These are phyloP conservation scores for Paramecium pentaurelia DNA, from an alignment of 73 alveolate species.

Conservation along the genomic window DNA sequence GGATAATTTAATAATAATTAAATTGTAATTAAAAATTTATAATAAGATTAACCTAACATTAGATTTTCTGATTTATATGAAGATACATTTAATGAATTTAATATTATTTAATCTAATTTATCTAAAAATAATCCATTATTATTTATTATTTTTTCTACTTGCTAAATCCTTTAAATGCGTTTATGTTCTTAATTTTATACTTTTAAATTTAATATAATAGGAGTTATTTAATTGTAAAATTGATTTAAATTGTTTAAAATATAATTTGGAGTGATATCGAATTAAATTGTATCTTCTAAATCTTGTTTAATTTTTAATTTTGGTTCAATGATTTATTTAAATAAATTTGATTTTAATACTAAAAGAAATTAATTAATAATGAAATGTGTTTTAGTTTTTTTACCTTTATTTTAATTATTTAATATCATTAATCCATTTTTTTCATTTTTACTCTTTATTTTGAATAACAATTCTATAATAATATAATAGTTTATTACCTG, in stretches of 20 bases:
- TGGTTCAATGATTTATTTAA: not conserved
- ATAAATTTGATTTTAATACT: not conserved
- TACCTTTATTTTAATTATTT: not conserved
- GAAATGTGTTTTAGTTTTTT: not conserved
- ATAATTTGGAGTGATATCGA: not conserved
- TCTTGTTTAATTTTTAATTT: not conserved
- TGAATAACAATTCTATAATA: not conserved
- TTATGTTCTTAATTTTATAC: not conserved
- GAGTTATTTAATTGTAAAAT: not conserved
- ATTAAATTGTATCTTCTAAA: not conserved
- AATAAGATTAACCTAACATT: not conserved
- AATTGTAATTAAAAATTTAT: not conserved
- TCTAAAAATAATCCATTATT: not conserved
- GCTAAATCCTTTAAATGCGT: not conserved
- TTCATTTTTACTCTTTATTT: not conserved
- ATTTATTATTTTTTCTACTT: not conserved
- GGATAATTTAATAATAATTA: not conserved
- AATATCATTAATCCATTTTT: not conserved
- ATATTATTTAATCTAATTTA: not conserved
- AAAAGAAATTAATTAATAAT: not conserved
- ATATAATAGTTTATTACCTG: not conserved
- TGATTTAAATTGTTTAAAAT: not conserved
- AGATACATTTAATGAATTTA: not conserved
- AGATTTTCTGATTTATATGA: not conserved
- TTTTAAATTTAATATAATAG: not conserved